These are phyloP conservation scores for Lathyrus aphaca DNA, from an alignment of 306 rosid species.

Conservation along the genomic window DNA sequence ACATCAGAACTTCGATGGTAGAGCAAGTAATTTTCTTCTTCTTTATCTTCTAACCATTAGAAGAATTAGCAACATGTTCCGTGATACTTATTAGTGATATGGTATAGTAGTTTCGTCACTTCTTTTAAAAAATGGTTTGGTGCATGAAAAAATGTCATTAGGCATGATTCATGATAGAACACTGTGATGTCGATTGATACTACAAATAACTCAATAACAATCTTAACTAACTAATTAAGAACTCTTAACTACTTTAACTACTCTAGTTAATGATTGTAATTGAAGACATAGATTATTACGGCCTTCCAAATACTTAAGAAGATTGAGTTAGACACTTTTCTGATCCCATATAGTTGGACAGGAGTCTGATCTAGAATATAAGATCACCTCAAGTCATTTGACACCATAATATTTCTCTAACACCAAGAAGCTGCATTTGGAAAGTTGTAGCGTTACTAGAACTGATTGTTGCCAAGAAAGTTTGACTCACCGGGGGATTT, in stretches of 20 bases:
- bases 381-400: neutral
- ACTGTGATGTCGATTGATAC: neutral
- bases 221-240: no score
- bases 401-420: neutral
- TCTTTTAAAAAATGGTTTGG: neutral
- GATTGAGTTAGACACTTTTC: neutral
- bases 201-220: no score
- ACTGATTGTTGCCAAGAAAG: no score
- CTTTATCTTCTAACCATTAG: constrained; percentile 33
- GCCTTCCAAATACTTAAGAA: neutral
- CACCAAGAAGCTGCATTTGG: neutral
- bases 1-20: constrained; percentile 74
- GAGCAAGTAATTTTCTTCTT: constrained; percentile 58
- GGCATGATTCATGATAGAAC: neutral
- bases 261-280: no score
- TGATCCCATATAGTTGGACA: neutral
- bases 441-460: no score
- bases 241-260: no score
- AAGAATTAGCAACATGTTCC: constrained; percentile 19
- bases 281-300: neutral
- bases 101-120: neutral
- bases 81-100: constrained; percentile 11
- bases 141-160: constrained; percentile 9
- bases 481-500: no score
- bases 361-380: neutral